Base-by-base conservation (phyloP, 768 basidiomycete genomes). In the Suillus paluster region DNA sequence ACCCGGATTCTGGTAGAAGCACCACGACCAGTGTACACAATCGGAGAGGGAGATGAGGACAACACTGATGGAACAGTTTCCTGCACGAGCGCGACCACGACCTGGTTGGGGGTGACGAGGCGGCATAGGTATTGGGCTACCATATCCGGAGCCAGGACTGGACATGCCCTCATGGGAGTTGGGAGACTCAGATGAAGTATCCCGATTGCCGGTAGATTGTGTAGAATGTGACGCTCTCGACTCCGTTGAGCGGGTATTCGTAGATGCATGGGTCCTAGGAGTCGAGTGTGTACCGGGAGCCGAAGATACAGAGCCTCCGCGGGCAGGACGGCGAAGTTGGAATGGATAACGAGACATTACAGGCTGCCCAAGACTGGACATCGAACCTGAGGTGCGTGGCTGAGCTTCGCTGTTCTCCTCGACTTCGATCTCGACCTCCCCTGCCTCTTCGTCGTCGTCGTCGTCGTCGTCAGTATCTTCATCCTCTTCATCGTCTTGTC, bases 361-460 rank as follows among this genome's bases (percentile, higher is more conserved):
- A 1, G 91, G 92, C 25, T 90, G 88, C 3, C 93, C 93, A 6
- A 95, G 83, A 63, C 89, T 91, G 4, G 92, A 94, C 87, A 95
- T 87, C 9, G 93, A 94, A 21, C 86, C 90, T 0, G 91, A 92
- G 5, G 85, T 89, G 19, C 87, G 82, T 45, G 85, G 86, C 5
- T 86, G 83, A 0, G 88, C 87, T 45, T 80, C 81, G 49, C 81
- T 82, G 57, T 78, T 78, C 46, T 76, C 77, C 45, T 73, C 76
- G 5, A 44, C 64, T 25, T 76, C 79, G 25, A 73, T 78, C 15
- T 68, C 75, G 2, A 65, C 76, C 14, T 76, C 81, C 0, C 79
- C 79, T 0, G 79, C 82, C 0, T 75, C 70, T 4, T 71, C 75
- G 2, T 71, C 71, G 8, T 60, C 68, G 0, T 64, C n/a, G n/a